A percentile compares a stretch with the other conserved stretches of the same genome.
These are phyloP conservation scores for Coccomyxa sp. DNA, from an alignment of 139 green algal species.

Conservation along the genomic window DNA sequence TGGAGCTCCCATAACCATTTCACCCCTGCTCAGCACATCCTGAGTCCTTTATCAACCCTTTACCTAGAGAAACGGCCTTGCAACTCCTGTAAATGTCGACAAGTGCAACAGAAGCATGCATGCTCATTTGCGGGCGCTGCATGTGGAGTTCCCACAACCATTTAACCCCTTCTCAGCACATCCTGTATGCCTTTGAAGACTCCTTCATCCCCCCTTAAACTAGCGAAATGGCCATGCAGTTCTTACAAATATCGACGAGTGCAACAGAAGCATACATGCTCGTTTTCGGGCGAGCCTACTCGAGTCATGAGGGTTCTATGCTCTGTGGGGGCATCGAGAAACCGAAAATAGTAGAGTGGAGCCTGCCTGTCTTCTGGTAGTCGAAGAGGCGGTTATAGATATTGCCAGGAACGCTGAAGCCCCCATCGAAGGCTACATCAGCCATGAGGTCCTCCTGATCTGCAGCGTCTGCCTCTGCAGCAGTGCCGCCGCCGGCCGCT, in stretches of 20 bases:
- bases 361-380: slow-evolving; percentile 81
- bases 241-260: neutral
- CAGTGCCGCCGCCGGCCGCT: slow-evolving; percentile 3
- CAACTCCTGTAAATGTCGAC: neutral
- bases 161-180: slow-evolving; percentile 60
- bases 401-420: slow-evolving; percentile 43
- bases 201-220: neutral
- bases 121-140: slow-evolving; percentile 42
- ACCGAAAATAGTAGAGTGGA: too few species aligned
- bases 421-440: slow-evolving; percentile 66
- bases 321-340: too few species aligned
- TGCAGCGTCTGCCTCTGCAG: slow-evolving; percentile 5
- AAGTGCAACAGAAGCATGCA: neutral
- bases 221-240: neutral
- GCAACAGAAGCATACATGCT: neutral
- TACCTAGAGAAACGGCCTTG: neutral
- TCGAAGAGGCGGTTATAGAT: slow-evolving; percentile 78
- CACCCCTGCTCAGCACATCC: slow-evolving; percentile 36
- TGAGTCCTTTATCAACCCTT: neutral
- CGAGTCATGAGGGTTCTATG: too few species aligned
- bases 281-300: too few species aligned
- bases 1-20: slow-evolving; percentile 99
- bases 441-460: slow-evolving; percentile 10
- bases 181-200: too few species aligned
- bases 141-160: slow-evolving; percentile 98